Evolutionary conservation across 2,329 filamentous ascomycete genomes (phyloP).

Genomic region (Lachnellula occidentalis): DNA sequence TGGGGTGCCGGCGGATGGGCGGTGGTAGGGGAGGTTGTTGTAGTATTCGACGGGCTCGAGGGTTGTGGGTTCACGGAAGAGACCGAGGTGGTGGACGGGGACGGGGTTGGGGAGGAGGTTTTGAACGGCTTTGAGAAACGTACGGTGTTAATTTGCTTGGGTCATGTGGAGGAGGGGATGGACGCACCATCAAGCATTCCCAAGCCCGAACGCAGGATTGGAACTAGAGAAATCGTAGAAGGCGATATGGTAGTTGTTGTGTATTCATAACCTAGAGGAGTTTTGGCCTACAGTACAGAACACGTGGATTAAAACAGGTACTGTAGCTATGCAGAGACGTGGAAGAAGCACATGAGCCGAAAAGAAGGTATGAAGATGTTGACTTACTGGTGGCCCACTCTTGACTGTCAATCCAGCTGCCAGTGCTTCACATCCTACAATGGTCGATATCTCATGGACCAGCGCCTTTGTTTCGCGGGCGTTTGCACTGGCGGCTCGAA

Average conservation of each 20-base stretch:
- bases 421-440: slow-evolving; percentile 79
- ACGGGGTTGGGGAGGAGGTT: slow-evolving; percentile 74
- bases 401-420: slow-evolving; percentile 53
- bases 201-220: slow-evolving; percentile 86
- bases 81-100: slow-evolving; percentile 86
- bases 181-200: slow-evolving; percentile 77
- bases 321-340: not conserved
- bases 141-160: slow-evolving; percentile 1
- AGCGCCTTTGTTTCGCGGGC: slow-evolving; percentile 74
- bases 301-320: slow-evolving; percentile 3
- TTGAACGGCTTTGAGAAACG: slow-evolving; percentile 57
- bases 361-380: not conserved
- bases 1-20: slow-evolving; percentile 36
- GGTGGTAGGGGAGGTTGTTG: slow-evolving; percentile 86
- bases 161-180: not conserved
- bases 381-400: slow-evolving; percentile 56
- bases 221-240: slow-evolving; percentile 73
- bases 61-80: slow-evolving; percentile 85
- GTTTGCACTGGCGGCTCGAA: slow-evolving; percentile 66
- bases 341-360: not conserved
- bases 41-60: slow-evolving; percentile 94
- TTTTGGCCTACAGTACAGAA: slow-evolving; percentile 54
- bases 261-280: slow-evolving; percentile 74
- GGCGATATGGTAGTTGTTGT: slow-evolving; percentile 53
- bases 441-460: slow-evolving; percentile 79